phyloP scores from a whole-genome alignment of 352 stramenopile species.

The Phytophthora sp. region DNA sequence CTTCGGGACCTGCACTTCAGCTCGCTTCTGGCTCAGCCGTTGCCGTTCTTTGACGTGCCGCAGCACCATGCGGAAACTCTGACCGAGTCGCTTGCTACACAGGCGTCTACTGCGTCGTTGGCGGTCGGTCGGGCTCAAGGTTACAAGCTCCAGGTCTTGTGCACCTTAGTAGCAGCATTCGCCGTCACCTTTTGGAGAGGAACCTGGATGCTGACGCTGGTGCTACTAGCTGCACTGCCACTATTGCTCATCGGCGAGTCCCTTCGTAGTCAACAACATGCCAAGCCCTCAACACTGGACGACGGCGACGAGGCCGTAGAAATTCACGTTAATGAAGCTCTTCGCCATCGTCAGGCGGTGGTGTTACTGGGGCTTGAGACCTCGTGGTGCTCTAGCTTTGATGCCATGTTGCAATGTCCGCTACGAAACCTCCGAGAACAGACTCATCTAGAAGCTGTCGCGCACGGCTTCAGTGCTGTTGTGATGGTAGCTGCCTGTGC shows the following conservation, averaged over 20 bases:
- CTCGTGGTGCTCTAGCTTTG: conserved; percentile 40
- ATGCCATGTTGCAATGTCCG: conserved; percentile 31
- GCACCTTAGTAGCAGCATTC: conserved; percentile 41
- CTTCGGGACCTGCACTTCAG: conserved; percentile 57
- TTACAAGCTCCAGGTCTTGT: conserved; percentile 51
- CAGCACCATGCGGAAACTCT: conserved; percentile 57
- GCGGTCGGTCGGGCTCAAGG: conserved; percentile 49
- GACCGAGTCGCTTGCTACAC: conserved; percentile 57
- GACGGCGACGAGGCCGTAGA: conserved; percentile 34
- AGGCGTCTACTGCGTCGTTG: conserved; percentile 54
- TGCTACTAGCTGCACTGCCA: conserved; percentile 63
- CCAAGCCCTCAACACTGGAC: conserved; percentile 6
- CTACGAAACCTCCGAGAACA: conserved; percentile 24
- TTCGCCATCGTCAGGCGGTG: conserved; percentile 50
- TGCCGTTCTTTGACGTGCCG: conserved; percentile 76
- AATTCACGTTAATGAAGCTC: conserved; percentile 51
- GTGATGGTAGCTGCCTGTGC: conserved; percentile 48
- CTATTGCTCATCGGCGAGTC: conserved; percentile 59
- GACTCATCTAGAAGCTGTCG: conserved; percentile 42
- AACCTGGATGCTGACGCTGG: conserved; percentile 66
- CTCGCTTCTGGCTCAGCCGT: conserved; percentile 49
- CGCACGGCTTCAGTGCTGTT: conserved; percentile 71
- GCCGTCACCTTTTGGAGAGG: conserved; percentile 52
- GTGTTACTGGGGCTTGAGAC: conserved; percentile 45
- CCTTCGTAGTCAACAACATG: conserved; percentile 24